Conservation (phyloP, 129 eudicot genomes). For the Daucus carota region DNA sequence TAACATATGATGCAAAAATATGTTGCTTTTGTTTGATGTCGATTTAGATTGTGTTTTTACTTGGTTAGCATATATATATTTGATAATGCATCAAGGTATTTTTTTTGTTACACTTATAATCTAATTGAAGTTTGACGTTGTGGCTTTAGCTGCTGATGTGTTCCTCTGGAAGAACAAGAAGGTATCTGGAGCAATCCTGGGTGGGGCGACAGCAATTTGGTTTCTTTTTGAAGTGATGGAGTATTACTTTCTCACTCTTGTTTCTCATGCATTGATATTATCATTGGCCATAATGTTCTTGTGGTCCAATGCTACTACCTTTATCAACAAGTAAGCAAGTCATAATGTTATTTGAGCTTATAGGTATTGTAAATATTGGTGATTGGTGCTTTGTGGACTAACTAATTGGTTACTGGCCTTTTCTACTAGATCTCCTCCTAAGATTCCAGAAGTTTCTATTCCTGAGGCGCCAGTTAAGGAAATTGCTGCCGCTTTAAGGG, state of each 20-base stretch:
- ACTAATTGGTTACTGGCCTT: not conserved
- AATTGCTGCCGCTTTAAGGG: constrained; percentile 50
- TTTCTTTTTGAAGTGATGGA: constrained; percentile 66
- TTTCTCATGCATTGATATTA: constrained; percentile 74
- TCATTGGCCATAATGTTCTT: constrained; percentile 50
- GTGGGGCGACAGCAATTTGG: constrained; percentile 75
- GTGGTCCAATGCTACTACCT: constrained; percentile 80
- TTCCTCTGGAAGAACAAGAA: constrained; percentile 89
- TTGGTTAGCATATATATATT: not conserved
- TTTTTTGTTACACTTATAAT: too few relatives aligned
- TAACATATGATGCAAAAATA: not conserved
- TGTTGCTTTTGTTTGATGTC: not conserved
- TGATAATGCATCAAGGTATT: not conserved
- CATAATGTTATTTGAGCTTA: not conserved
- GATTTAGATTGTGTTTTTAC: not conserved
- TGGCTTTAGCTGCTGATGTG: constrained; percentile 76
- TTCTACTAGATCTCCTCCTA: constrained; percentile 60
- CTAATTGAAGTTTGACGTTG: not conserved
- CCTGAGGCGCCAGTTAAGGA: constrained; percentile 63
- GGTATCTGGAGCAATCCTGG: constrained; percentile 60
- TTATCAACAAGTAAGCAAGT: constrained; percentile 67
- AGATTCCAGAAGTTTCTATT: constrained; percentile 63
- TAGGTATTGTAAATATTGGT: not conserved
- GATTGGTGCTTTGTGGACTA: not conserved
- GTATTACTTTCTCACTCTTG: constrained; percentile 67